A percentile compares a stretch with the other conserved stretches of the same genome.
phyloP scores from a whole-genome alignment of 1,139 yeast genomes.

The Zhuliangozyma parablackwelliae region DNA sequence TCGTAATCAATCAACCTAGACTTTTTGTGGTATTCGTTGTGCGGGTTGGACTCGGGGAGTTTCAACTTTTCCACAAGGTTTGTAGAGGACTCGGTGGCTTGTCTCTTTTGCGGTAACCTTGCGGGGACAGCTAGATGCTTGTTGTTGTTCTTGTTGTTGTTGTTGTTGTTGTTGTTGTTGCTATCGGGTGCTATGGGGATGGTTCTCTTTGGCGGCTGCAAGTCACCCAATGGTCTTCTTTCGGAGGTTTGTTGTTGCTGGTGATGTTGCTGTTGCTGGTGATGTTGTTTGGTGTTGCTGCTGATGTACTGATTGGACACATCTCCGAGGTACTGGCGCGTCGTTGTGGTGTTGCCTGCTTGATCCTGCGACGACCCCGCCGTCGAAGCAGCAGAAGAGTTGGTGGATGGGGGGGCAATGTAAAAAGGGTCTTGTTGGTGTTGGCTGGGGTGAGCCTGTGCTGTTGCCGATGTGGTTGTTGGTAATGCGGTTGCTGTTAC shows the following conservation, averaged over 20 bases:
- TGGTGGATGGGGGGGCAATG: constrained; percentile 1
- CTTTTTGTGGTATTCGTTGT: constrained; percentile 20
- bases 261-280: background rate
- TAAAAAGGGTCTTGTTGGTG: constrained; percentile 2
- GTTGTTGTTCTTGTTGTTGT: constrained; percentile 2
- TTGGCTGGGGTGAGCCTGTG: background rate
- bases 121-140: constrained; percentile 22
- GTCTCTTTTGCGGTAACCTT: constrained; percentile 53
- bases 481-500: constrained; percentile 1
- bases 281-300: constrained; percentile 5
- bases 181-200: constrained; percentile 6
- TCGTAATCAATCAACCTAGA: constrained; percentile 45
- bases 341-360: constrained; percentile 2
- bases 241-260: constrained; percentile 7
- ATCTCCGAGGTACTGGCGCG: constrained; percentile 37
- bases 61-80: constrained; percentile 43
- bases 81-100: constrained; percentile 52
- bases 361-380: constrained; percentile 1
- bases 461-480: constrained; percentile 6
- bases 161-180: constrained; percentile 4
- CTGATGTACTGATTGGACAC: constrained; percentile 37
- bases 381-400: constrained; percentile 3
- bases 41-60: constrained; percentile 4
- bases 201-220: constrained; percentile 15
- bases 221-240: constrained; percentile 33